Evolutionary conservation across 352 stramenopile genomes (phyloP), one percentile per base, ranked within the genome.

Genomic region (Phytophthora gonapodyides): DNA sequence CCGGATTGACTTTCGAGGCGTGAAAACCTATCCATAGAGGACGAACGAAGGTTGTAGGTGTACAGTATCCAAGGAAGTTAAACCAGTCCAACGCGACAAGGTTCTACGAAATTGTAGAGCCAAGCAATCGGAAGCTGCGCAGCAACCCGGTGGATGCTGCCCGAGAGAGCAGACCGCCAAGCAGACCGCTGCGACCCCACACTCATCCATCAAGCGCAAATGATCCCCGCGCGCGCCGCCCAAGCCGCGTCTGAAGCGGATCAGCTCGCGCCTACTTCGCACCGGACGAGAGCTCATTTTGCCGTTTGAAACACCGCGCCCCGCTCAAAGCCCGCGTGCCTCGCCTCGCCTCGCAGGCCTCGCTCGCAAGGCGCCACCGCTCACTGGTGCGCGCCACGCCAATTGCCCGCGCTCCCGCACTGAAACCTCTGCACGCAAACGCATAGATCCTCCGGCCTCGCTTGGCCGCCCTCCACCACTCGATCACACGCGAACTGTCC

Each of bases 311-410:
- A 30, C 16, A 11, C 12, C 13, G 21, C 24, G 48, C 36, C 48
- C 34, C 35, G 21, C 48, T 41, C 52, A 51, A 30, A 7, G 30
- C 3, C n/a, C 21, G 56, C 36, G 56, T 63, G 44, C 45, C 45
- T 57, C 36, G 56, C 15, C 24, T 31, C 11, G 38, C 27, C 13
- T 50, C 24, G 37, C 11, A 37, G 17, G 6, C 7, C 24, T 12
- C 31, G 3, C 16, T 6, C 6, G 11, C 8, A 21, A 4, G n/a
- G 7, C 31, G 33, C 48, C 34, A 9, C 21, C 17, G 24, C 15
- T 66, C 49, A 66, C 58, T 66, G 57, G 49, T 7, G 43, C 41
- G 31, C 15, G 48, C 58, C 58, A 66, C 58, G 49, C 49, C 19
- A 45, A 38, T 27, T 34, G 34, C 13, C 24, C 34, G 31, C 21